These are phyloP conservation scores for Pseudophaeomoniella oleicola DNA, from an alignment of 2,329 filamentous ascomycete genomes.

Conservation along the genomic window DNA sequence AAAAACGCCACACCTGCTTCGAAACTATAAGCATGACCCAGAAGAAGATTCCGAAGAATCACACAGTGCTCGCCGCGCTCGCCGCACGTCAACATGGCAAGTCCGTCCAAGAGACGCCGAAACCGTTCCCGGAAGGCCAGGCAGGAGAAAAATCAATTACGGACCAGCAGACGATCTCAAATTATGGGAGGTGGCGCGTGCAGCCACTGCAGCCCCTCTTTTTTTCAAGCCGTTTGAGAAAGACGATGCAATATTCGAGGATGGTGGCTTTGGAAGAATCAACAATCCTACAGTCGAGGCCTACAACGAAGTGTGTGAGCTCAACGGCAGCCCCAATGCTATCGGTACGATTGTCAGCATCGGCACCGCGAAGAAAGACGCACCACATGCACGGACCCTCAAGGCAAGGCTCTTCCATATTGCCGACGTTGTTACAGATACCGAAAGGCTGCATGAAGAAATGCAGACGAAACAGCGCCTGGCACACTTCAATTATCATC, in stretches of 20 bases:
- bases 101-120: too few relatives aligned
- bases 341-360: conserved; percentile 6
- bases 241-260: conserved; percentile 1
- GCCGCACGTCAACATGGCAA: too few relatives aligned
- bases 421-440: conserved; percentile 1
- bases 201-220: conserved; percentile 5
- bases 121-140: too few relatives aligned
- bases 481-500: conserved; percentile 6
- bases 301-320: conserved; percentile 4
- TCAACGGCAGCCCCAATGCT: conserved; percentile 1
- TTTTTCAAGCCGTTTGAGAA: conserved; percentile 5
- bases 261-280: conserved; percentile 5
- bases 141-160: conserved; percentile 4
- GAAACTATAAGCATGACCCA: too few relatives aligned
- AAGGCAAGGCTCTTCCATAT: neutral
- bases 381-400: neutral
- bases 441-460: conserved; percentile 3
- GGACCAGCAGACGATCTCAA: conserved; percentile 4
- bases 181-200: conserved; percentile 8
- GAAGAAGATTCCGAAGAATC: too few relatives aligned
- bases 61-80: too few relatives aligned
- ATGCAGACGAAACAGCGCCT: conserved; percentile 2
- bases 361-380: conserved; percentile 4
- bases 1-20: too few relatives aligned
- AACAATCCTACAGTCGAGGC: conserved; percentile 6